Base-by-base conservation (phyloP, 768 basidiomycete genomes). In the Termitomyces sp. region DNA sequence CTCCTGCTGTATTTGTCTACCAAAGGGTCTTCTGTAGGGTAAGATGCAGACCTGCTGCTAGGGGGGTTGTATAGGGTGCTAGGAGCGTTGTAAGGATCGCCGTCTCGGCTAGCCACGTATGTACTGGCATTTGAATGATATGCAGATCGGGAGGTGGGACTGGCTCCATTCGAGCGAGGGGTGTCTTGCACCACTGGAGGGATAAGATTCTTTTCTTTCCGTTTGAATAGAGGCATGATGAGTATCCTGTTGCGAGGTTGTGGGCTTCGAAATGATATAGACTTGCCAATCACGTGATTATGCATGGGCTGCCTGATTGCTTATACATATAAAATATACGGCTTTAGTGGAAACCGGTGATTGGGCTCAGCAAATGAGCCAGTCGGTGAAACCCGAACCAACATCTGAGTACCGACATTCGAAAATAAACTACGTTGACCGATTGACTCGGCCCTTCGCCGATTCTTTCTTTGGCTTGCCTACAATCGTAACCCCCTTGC, bases 401-500 rank as follows among this genome's bases (percentile, higher is more conserved):
- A 14, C 34, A 34, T 34, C 34, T 12, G n/a, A n/a, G n/a, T n/a
- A 54, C 21, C 52, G 17, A 42, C 16, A 46, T 30, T 32, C 35
- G n/a, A 37, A 21, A 37, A 32, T 41, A 27, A 14, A 41, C 19
- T 46, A 57, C 52, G 30, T 47, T 34, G 49, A 46, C 21, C 52
- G 27, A n/a, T 59, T 60, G 21, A 16, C 12, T 47, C 49, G 52
- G 39, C 59, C 75, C 60, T 70, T 72, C 59, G 68, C 71, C 44
- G 67, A 54, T 57, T 71, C 68, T 64, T 74, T 75, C 57, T 68
- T 72, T 61, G 72, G 73, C 70, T 94, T 95, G 23, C 93, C 94
- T 41, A 95, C 81, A 17, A 95, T 85, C 0, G 92, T 94, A 40
- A 94, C 88, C 0, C 94, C 92, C 66, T 84, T 89, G 1, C 92